Evolutionary conservation across 768 basidiomycete genomes (phyloP), one percentile per base, ranked within the genome.

Genomic region (Boletus rubropictus): DNA sequence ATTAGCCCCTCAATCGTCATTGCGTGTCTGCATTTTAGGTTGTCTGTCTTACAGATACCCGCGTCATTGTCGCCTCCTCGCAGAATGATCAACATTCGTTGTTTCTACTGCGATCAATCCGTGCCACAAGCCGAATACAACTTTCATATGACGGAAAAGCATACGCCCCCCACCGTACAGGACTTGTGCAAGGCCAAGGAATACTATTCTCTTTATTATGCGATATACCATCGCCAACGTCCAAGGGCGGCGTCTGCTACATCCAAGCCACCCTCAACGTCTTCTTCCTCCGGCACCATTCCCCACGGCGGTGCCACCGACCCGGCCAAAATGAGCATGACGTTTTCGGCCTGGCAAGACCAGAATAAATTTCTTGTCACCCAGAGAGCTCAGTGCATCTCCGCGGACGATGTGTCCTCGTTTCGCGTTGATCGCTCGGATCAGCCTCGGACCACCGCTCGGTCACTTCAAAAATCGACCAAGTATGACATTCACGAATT

Each of bases 351-450:
- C 5, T 65, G 61, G 63, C 43, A 51, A n/a, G 41, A 46, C 11
- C 32, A 34, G 28, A 47, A 46, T 18, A 46, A 35, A n/a, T 52
- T 50, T 14, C 32, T 20, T 9, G 8, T 50, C 25, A 42, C 50
- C 27, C 33, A 52, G 24, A 41, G 49, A 33, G 7, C 52, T 2
- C 44, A 17, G n/a, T 50, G 28, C n/a, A 33, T 64, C 48, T 59
- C 56, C 8, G 27, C 46, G 12, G 64, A 61, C n/a, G 59, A 64
- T 1, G 51, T 61, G 40, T 42, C 53, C 22, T 39, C 49, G 1
- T 61, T 63, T 45, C 56, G 51, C 7, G 56, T 61, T 14, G 50
- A 59, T 39, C 59, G 59, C 21, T 54, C 57, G 1, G 57, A 64
- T 43, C 50, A 46, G 14, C 64, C 64, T n/a, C 51, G 41, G 28